These are phyloP conservation scores for Botryotinia calthae DNA, from an alignment of 2,329 filamentous ascomycete genomes.

Conservation along the genomic window DNA sequence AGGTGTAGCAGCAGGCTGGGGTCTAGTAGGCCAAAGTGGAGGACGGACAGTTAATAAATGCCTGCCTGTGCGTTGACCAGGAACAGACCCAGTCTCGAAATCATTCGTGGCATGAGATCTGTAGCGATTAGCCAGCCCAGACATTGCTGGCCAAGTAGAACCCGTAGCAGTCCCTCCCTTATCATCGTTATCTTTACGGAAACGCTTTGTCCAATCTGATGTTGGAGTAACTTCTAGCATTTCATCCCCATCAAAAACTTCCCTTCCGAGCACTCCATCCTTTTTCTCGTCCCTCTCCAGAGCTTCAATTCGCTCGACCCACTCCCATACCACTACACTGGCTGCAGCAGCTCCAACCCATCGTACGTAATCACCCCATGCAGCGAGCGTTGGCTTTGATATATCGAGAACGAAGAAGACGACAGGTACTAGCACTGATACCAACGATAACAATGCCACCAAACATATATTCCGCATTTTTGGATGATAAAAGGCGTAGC, in stretches of 20 bases:
- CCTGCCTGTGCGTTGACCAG: slow-evolving; percentile 19
- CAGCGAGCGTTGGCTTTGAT: slow-evolving; percentile 64
- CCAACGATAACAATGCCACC: slow-evolving; percentile 62
- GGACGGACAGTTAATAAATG: slow-evolving; percentile 28
- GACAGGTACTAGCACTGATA: slow-evolving; percentile 66
- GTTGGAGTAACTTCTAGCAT: slow-evolving; percentile 65
- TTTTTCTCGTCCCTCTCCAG: slow-evolving; percentile 26
- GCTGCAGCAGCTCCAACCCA: slow-evolving; percentile 75
- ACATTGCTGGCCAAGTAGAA: slow-evolving; percentile 47
- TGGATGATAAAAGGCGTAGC: slow-evolving; percentile 68
- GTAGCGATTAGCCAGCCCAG: slow-evolving; percentile 34
- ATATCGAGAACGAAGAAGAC: slow-evolving; percentile 76
- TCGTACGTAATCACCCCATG: slow-evolving; percentile 74
- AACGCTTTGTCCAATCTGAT: slow-evolving; percentile 46
- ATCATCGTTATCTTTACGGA: slow-evolving; percentile 26
- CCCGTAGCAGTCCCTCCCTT: slow-evolving; percentile 29
- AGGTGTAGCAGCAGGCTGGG: slow-evolving; percentile 54
- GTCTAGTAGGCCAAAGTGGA: slow-evolving; percentile 52
- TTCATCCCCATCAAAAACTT: slow-evolving; percentile 71
- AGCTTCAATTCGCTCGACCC: slow-evolving; percentile 76
- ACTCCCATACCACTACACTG: slow-evolving; percentile 79
- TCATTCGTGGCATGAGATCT: slow-evolving; percentile 28
- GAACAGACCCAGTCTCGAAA: slow-evolving; percentile 27
- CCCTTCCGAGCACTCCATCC: slow-evolving; percentile 61
- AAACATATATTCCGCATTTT: slow-evolving; percentile 70